Evolutionary conservation across 2,329 filamentous ascomycete species (phyloP), one percentile per base, ranked within the genome.

Genomic region (Fusarium udum): DNA sequence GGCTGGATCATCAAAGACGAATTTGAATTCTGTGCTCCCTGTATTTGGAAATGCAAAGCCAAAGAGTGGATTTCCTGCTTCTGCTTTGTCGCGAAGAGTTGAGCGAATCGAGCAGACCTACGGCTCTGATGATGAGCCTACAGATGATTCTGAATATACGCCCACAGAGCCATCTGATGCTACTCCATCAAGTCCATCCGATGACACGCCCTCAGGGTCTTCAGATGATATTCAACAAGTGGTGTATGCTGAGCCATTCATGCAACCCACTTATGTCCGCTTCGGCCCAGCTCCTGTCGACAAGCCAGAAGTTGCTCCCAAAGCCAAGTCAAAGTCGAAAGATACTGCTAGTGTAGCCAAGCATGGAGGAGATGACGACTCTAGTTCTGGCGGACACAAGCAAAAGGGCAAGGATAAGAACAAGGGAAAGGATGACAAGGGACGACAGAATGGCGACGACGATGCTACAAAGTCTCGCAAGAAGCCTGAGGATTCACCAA

Each of bases 401-500:
- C 32, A 68, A 15, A 62, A 67, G 20, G 49, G 56, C 13, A 68
- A 67, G 31, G 46, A 51, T 16, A 67, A 59, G 32, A 37, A 26
- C 18, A 67, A 68, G 24, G 37, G 46, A 1, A 59, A 55, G 11
- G 59, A 64, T 42, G n/a, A 36, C 34, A 26, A 32, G 4, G 36
- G 42, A 16, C 40, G 20, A 7, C 61, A 61, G 3, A 26, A 18
- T 9, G 45, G 61, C 10, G 26, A 64, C 7, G 61, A 62, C 7
- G 39, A 52, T 7, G 3, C 46, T 16, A 24, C 62, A n/a, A 36
- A n/a, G 24, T 59, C n/a, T 42, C 28, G n/a, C n/a, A 16, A n/a
- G 20, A 11, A 61, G 45, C 31, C 32, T 18, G 7, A 61, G 8
- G 56, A 37, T 24, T 40, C 46, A 14, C 14, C 57, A 24, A 31